Evolutionary conservation across 331 rosid species (phyloP).

Genomic region (Cydonia oblonga): DNA sequence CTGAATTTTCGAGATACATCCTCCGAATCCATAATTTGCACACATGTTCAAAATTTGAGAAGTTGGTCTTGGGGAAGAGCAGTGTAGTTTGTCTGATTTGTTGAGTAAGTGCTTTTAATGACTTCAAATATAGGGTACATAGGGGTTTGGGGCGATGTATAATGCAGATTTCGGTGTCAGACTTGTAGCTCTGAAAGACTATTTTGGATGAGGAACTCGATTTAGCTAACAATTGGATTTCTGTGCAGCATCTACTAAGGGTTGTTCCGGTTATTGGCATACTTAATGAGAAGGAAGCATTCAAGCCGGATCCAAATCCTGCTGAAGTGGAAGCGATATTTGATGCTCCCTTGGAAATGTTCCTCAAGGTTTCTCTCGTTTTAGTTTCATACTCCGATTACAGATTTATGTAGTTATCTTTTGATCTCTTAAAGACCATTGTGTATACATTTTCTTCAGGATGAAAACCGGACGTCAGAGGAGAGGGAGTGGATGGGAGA

Average conservation of each 20-base stretch:
- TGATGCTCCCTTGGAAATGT: constrained; percentile 92
- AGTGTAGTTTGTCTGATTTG: neutral
- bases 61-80: neutral
- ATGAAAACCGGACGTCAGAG: constrained; percentile 59
- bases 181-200: neutral
- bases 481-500: constrained; percentile 89
- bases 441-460: constrained; percentile 39
- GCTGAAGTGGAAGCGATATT: constrained; percentile 80
- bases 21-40: neutral
- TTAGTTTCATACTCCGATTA: neutral
- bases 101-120: neutral
- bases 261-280: constrained; percentile 83
- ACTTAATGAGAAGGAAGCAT: constrained; percentile 57
- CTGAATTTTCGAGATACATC: too few relatives aligned
- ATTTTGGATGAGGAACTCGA: neutral
- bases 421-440: neutral
- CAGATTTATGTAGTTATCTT: constrained; percentile 1
- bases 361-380: constrained; percentile 50
- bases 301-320: constrained; percentile 61
- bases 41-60: neutral
- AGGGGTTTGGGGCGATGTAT: neutral
- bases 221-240: neutral
- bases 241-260: constrained; percentile 63
- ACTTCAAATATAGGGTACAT: neutral
- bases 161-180: neutral